These are phyloP conservation scores for Pichiaceae sp. DNA, from an alignment of 1,139 yeast species.

Conservation along the genomic window DNA sequence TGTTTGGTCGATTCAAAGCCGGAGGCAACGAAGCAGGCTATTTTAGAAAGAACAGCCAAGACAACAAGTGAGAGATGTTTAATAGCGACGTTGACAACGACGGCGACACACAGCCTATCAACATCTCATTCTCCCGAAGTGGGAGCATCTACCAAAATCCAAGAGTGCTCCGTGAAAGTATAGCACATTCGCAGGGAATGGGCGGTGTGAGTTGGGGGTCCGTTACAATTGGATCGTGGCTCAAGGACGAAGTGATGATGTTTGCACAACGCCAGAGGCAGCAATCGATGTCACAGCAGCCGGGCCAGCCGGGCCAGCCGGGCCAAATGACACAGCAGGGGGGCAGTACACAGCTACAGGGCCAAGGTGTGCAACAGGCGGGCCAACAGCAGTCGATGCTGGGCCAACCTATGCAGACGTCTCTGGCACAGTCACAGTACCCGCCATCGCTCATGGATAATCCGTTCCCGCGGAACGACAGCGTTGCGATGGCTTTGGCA, in stretches of 20 bases:
- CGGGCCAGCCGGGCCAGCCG: neutral
- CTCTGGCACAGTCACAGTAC: slow-evolving; percentile 5
- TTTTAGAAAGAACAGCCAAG: neutral
- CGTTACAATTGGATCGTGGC: slow-evolving; percentile 89
- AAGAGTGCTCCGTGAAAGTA: slow-evolving; percentile 68
- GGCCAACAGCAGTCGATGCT: slow-evolving; percentile 13
- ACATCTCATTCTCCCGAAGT: slow-evolving; percentile 23
- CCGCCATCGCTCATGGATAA: slow-evolving; percentile 8
- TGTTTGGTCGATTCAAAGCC: slow-evolving; percentile 4
- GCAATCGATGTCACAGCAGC: slow-evolving; percentile 1
- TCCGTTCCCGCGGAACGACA: slow-evolving; percentile 18
- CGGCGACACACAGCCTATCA: slow-evolving; percentile 22
- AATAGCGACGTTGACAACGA: slow-evolving; percentile 4
- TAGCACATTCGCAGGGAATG: slow-evolving; percentile 95
- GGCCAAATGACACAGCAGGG: slow-evolving; percentile 14
- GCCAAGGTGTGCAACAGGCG: slow-evolving; percentile 5
- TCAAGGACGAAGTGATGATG: slow-evolving; percentile 80
- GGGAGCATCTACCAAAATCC: slow-evolving; percentile 35
- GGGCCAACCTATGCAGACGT: neutral
- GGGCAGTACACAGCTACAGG: slow-evolving; percentile 14
- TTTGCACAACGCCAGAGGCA: slow-evolving; percentile 18
- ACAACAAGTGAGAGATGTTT: slow-evolving; percentile 1
- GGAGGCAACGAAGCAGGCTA: neutral
- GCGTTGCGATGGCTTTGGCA: slow-evolving; percentile 29
- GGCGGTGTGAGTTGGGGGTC: slow-evolving; percentile 99